Conservation (phyloP, 1,139 yeast species). For the Pichia sp. region DNA sequence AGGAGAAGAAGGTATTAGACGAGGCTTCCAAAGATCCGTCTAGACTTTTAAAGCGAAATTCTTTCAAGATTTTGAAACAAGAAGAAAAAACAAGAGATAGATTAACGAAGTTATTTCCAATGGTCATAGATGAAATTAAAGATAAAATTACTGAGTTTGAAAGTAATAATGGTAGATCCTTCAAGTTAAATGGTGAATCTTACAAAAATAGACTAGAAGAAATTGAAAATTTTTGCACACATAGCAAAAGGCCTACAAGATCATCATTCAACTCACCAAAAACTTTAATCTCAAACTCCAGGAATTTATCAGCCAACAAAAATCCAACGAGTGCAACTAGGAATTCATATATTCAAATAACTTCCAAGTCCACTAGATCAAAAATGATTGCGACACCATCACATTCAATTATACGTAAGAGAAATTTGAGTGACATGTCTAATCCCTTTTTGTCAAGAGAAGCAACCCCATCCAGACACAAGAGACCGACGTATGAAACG, state of each 20-base stretch:
- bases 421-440: conserved; percentile 9
- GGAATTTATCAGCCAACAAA: neutral
- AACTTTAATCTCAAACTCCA: neutral
- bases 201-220: conserved; percentile 26
- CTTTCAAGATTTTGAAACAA: conserved; percentile 67
- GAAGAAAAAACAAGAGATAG: conserved; percentile 74
- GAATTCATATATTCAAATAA: neutral
- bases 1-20: conserved; percentile 55
- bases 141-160: conserved; percentile 42
- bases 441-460: conserved; percentile 15
- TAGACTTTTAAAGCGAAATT: conserved; percentile 64
- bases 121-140: conserved; percentile 45
- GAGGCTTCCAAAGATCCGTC: conserved; percentile 76
- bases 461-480: conserved; percentile 6
- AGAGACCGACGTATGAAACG: neutral
- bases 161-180: conserved; percentile 29
- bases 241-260: conserved; percentile 5
- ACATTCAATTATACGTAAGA: conserved; percentile 9
- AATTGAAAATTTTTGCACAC: conserved; percentile 10
- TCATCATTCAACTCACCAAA: conserved; percentile 8
- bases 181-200: conserved; percentile 39
- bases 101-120: conserved; percentile 60
- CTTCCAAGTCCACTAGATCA: neutral
- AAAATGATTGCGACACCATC: conserved; percentile 4
- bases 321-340: neutral